Base-by-base conservation (phyloP, 2,329 filamentous ascomycete genomes). In the Sporothrix euskadiensis region DNA sequence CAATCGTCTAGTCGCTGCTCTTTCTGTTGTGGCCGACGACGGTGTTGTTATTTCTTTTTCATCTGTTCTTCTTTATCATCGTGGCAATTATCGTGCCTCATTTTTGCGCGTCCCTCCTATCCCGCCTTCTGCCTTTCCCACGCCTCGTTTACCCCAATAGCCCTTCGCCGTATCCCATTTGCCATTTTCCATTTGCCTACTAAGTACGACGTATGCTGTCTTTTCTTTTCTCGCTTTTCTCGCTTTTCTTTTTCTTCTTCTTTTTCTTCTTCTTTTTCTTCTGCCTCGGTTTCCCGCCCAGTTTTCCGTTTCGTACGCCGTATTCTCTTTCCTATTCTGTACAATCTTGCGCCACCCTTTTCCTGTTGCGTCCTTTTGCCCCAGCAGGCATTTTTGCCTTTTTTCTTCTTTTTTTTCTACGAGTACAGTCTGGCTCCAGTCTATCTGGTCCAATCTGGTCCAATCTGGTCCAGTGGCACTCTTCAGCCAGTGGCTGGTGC, bases 401-500 rank as follows among this genome's bases (percentile, higher is more conserved):
- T 44, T 16, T 44, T 26, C 12, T 44, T 44, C 35, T 35, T 35
- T 35, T 8, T 8, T 35, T n/a, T n/a, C n/a, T n/a, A n/a, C n/a
- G n/a, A n/a, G n/a, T n/a, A n/a, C n/a, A 22, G 49, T 49, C 47
- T n/a, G 26, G 26, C 30, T 12, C 35, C 35, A 35, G 26, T 26
- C 47, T 52, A 9, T 32, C 19, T 19, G 44, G 44, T 66, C n/a
- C 39, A 56, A 19, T 49, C 47, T 52, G 26, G 26, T 12, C 35
- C 35, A 35, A 9, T 32, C 19, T 19, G 44, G 44, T 66, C n/a
- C 39, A 56, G 68, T 52, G 19, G 44, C 47, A 52, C 35, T 49
- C 54, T 49, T 22, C 54, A 61, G 69, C 54, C 54, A 71, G 69
- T 71, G 69, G 69, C 69, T 61, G 69, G 52, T 44, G 52, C 69